Conservation (phyloP, 148 eudicot species). For the Cornus controversa region DNA sequence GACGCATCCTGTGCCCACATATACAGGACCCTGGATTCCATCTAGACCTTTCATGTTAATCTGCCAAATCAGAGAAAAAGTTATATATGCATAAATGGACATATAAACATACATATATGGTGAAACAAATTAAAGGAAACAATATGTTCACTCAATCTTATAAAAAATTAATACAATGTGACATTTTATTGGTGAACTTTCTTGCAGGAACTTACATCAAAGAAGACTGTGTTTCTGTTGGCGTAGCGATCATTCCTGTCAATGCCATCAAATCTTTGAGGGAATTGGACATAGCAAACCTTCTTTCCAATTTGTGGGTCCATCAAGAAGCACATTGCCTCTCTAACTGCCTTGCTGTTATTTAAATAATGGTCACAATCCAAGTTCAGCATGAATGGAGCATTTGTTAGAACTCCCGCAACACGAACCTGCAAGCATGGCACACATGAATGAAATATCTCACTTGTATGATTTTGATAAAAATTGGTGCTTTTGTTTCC, state of each 20-base stretch:
- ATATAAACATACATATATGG: not conserved
- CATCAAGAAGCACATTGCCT: slow-evolving; percentile 98
- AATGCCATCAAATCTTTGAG: slow-evolving; percentile 95
- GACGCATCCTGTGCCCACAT: slow-evolving; percentile 98
- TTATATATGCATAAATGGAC: not conserved
- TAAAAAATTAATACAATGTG: slow-evolving; percentile 3
- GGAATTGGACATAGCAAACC: slow-evolving; percentile 96
- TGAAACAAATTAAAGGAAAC: not conserved
- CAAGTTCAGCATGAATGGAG: slow-evolving; percentile 99
- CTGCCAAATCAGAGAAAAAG: slow-evolving; percentile 32
- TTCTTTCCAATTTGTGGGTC: slow-evolving; percentile 90
- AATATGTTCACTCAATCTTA: slow-evolving; percentile 1
- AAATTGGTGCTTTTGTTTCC: not conserved
- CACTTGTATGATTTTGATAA: not conserved
- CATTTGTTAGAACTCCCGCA: slow-evolving; percentile 93
- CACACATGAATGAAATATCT: not conserved
- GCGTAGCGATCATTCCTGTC: slow-evolving; percentile 90
- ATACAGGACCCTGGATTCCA: slow-evolving; percentile 96
- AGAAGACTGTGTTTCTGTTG: slow-evolving; percentile 95
- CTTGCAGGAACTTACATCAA: slow-evolving; percentile 73
- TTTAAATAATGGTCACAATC: slow-evolving; percentile 97
- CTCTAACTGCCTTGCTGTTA: slow-evolving; percentile 95
- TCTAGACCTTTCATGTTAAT: slow-evolving; percentile 99
- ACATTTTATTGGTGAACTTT: not conserved
- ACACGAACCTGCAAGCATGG: slow-evolving; percentile 74